Evolutionary conservation across 108 stramenopile genomes (phyloP).

Genomic region (Fragilariopsis cylindrus): DNA sequence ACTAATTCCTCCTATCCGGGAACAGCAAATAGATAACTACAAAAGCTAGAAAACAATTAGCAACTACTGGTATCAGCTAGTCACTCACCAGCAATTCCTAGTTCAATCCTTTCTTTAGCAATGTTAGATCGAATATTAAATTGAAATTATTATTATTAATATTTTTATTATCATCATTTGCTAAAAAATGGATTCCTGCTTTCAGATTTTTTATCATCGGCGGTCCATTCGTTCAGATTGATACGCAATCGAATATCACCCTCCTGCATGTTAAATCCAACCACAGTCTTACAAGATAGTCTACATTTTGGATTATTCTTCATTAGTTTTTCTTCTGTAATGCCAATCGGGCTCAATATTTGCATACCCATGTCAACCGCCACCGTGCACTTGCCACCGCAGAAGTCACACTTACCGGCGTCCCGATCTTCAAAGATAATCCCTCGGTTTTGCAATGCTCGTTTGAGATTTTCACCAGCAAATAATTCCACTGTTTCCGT

Average conservation of each 20-base stretch:
- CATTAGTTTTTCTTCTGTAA: slow-evolving; percentile 67
- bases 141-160: no score
- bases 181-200: slow-evolving; percentile 8
- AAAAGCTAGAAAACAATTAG: no score
- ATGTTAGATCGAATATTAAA: no score
- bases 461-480: slow-evolving; percentile 82
- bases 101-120: no score
- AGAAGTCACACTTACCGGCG: slow-evolving; percentile 50
- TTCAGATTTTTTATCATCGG: not conserved
- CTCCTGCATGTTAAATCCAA: slow-evolving; percentile 75
- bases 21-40: no score
- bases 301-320: slow-evolving; percentile 66
- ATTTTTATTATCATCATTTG: not conserved
- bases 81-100: no score
- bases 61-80: no score
- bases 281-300: slow-evolving; percentile 74
- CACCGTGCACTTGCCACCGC: slow-evolving; percentile 31
- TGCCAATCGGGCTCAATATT: slow-evolving; percentile 55
- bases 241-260: slow-evolving; percentile 68
- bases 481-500: slow-evolving; percentile 60
- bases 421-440: slow-evolving; percentile 81
- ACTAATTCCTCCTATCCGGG: no score
- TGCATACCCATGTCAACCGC: slow-evolving; percentile 69
- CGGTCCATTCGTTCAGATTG: slow-evolving; percentile 69
- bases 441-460: slow-evolving; percentile 74